phyloP scores from a whole-genome alignment of 495 filamentous ascomycete species.

The Podospora fimiseda region DNA sequence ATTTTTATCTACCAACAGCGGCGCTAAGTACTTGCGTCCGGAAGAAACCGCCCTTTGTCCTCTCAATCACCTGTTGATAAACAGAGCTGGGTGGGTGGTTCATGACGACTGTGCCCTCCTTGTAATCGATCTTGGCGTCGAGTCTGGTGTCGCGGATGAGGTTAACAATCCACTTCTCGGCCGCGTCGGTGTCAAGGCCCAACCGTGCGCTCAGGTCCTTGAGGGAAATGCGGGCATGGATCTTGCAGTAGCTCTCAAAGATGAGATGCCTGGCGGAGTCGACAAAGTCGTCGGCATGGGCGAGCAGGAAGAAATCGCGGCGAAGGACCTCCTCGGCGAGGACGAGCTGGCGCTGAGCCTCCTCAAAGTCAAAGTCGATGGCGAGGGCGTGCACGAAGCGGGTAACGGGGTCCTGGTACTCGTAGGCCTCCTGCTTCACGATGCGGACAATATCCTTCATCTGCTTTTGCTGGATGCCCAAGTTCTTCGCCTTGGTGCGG shows the following conservation, averaged over 20 bases:
- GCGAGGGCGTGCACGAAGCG: slow-evolving; percentile 94
- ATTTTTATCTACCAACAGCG: slow-evolving; percentile 41
- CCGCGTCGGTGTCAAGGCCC: slow-evolving; percentile 84
- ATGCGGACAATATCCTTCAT: slow-evolving; percentile 93
- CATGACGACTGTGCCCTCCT: slow-evolving; percentile 98
- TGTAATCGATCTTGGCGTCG: slow-evolving; percentile 98
- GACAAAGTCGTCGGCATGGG: slow-evolving; percentile 80
- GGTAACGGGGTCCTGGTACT: slow-evolving; percentile 93
- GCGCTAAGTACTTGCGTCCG: slow-evolving; percentile 68
- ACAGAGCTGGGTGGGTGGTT: slow-evolving; percentile 97
- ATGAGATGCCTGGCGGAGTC: slow-evolving; percentile 93
- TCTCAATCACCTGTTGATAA: slow-evolving; percentile 97
- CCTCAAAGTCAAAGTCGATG: slow-evolving; percentile 97
- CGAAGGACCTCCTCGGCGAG: slow-evolving; percentile 89
- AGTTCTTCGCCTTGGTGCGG: slow-evolving; percentile 74
- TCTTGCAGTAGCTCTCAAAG: slow-evolving; percentile 99
- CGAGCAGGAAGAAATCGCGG: slow-evolving; percentile 90
- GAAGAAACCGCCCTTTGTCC: slow-evolving; percentile 93
- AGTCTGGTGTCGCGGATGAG: slow-evolving; percentile 94
- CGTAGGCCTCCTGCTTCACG: slow-evolving; percentile 92
- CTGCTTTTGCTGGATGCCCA: slow-evolving; percentile 89
- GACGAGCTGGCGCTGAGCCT: slow-evolving; percentile 85
- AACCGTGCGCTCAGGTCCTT: slow-evolving; percentile 88
- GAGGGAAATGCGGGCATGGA: slow-evolving; percentile 96
- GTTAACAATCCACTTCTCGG: slow-evolving; percentile 99